A percentile compares a stretch with the other conserved stretches of the same genome.
phyloP scores from a whole-genome alignment of 768 basidiomycete genomes.

The Gelatoporia subvermispora region DNA sequence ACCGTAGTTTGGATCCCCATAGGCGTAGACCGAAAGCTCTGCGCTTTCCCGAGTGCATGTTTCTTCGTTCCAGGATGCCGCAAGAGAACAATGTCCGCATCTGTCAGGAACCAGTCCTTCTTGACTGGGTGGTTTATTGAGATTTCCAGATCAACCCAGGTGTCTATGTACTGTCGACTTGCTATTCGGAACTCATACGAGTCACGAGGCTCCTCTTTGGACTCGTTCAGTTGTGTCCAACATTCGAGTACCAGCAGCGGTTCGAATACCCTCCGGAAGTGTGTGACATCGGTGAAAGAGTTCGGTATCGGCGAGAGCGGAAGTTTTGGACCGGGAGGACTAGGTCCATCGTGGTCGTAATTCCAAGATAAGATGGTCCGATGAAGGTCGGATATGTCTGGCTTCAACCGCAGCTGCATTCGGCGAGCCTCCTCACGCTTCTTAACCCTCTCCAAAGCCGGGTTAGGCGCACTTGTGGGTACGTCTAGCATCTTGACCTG shows the following conservation, averaged over 20 bases:
- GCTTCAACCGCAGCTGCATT: conserved; percentile 67
- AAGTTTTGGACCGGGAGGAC: conserved; percentile 49
- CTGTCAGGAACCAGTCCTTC: conserved; percentile 71
- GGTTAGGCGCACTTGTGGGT: conserved; percentile 36
- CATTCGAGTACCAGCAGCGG: conserved; percentile 85
- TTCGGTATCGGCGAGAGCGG: conserved; percentile 50
- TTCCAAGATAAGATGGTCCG: conserved; percentile 81
- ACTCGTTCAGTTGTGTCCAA: conserved; percentile 81
- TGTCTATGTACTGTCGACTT: conserved; percentile 68
- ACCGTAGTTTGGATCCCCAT: conserved; percentile 54
- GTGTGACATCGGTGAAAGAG: conserved; percentile 54
- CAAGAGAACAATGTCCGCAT: conserved; percentile 84
- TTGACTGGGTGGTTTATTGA: conserved; percentile 52
- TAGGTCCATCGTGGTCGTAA: conserved; percentile 60
- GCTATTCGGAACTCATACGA: conserved; percentile 58
- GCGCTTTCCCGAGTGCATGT: conserved; percentile 69
- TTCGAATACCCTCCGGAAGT: conserved; percentile 75
- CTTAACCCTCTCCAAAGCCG: conserved; percentile 44
- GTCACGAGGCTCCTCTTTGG: conserved; percentile 62
- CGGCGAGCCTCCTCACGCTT: conserved; percentile 60
- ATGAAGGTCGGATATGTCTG: conserved; percentile 78
- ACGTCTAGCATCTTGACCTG: conserved; percentile 61
- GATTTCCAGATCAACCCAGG: conserved; percentile 79
- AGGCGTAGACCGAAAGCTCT: conserved; percentile 36
- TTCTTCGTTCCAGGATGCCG: conserved; percentile 49